Evolutionary conservation across 306 rosid genomes (phyloP), one percentile per base, ranked within the genome.

Genomic region (Malus fusca): DNA sequence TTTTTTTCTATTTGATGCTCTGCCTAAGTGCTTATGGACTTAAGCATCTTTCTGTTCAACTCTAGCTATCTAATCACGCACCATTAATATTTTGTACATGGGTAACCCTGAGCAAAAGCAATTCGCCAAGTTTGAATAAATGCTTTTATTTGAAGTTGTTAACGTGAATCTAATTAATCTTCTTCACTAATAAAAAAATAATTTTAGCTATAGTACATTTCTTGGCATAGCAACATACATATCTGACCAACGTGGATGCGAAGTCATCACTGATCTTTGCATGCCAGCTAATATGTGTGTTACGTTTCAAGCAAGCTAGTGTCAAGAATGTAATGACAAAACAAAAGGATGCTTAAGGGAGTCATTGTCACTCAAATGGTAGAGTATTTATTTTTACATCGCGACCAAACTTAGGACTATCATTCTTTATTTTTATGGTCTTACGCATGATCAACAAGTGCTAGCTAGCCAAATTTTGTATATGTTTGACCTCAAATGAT

Each of bases 181-280:
- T 58, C 11, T 56, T 48, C 55, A 14, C 65, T 13, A 58, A 58
- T 37, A 37, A 55, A 71, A 72, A 21, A 11, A 40, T 13, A 7
- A 22, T n/a, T 11, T 58, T 8, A 9, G 56, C 59, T 40, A 23
- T 10, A 72, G 6, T 56, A 59, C 58, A 73, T 4, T 30, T 14
- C 42, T 73, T 40, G 58, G 68, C 25, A 73, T 17, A 23, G 56
- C 26, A 17, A 25, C 26, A 25, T 42, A 51, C 0, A 37, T 37
- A 37, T 37, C 44, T 72, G 6, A 72, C 42, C 66, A 60, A 72
- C 76, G 76, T 72, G 76, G 55, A 72, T 72, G 66, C 3, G 2
- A 72, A 58, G 76, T 72, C 76, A 59, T 58, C 67, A 72, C 55
- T 31, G 75, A 55, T 65, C 25, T 40, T n/a, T 13, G 52, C 22